Evolutionary conservation across 73 alveolate species (phyloP).

Genomic region (Paramecium bursaria): DNA sequence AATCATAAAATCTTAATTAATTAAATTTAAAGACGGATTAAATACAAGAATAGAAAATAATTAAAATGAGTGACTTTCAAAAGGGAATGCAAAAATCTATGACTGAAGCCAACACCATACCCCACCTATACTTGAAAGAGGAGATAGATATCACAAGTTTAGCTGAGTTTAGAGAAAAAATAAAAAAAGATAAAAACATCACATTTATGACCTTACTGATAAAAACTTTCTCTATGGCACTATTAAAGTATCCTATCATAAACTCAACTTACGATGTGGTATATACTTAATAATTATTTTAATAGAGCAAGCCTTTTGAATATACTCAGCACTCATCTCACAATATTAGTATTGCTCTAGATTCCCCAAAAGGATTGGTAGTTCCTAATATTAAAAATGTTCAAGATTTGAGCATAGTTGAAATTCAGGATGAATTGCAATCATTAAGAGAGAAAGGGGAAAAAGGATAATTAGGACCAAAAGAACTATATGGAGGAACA

Average conservation of each 20-base stretch:
- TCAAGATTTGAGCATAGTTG: constrained; percentile 77
- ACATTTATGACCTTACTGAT: constrained; percentile 86
- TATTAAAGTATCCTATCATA: constrained; percentile 77
- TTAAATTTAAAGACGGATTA: constrained; percentile 11
- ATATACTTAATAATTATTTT: too few relatives aligned
- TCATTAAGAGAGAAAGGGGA: constrained; percentile 76
- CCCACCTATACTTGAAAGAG: constrained; percentile 83
- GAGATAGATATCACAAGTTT: constrained; percentile 80
- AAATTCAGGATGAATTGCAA: constrained; percentile 78
- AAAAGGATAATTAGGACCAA: constrained; percentile 73
- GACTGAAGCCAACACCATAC: constrained; percentile 83
- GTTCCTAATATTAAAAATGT: constrained; percentile 88
- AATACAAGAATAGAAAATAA: constrained; percentile 57
- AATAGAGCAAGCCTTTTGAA: constrained; percentile 73
- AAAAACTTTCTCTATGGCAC: constrained; percentile 83
- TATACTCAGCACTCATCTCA: constrained; percentile 81
- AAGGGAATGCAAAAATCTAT: constrained; percentile 88
- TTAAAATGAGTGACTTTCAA: constrained; percentile 77
- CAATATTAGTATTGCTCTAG: constrained; percentile 88
- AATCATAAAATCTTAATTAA: not conserved
- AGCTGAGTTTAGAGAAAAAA: constrained; percentile 73
- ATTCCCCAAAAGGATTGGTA: constrained; percentile 85
- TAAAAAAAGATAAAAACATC: constrained; percentile 75
- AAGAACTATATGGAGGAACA: constrained; percentile 86
- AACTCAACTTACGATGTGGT: constrained; percentile 75